phyloP scores from a whole-genome alignment of 352 stramenopile species.

The Phytophthora crassamura region DNA sequence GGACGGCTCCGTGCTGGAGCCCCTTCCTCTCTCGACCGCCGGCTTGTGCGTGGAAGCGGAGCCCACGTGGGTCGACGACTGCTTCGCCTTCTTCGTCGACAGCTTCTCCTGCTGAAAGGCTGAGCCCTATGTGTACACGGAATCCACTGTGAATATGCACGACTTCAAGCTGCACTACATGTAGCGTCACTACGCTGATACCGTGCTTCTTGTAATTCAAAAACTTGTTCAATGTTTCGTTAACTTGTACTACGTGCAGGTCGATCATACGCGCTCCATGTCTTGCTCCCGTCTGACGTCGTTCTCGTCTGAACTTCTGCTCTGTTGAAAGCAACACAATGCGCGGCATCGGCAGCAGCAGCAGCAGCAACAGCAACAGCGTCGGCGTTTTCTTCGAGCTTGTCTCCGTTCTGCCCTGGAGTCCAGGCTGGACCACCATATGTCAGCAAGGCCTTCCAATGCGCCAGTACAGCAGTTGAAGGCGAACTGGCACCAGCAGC shows the following conservation, averaged over 20 bases:
- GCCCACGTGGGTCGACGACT: constrained; percentile 32
- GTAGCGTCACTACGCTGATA: neutral
- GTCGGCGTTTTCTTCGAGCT: too few relatives aligned
- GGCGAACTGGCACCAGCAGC: constrained; percentile 1
- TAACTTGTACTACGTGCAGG: too few relatives aligned
- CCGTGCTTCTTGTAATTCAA: neutral
- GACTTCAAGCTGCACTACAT: neutral
- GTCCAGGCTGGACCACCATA: too few relatives aligned
- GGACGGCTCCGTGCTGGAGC: neutral
- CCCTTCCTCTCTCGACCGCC: constrained; percentile 1
- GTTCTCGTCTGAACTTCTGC: too few relatives aligned
- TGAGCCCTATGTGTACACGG: neutral
- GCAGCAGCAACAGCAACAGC: too few relatives aligned
- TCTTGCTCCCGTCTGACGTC: too few relatives aligned
- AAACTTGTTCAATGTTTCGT: neutral
- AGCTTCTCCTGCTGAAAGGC: constrained; percentile 27
- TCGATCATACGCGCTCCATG: constrained; percentile 17
- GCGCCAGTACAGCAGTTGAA: constrained; percentile 18
- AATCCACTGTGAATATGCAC: neutral
- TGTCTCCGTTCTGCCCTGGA: too few relatives aligned
- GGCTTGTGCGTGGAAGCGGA: neutral
- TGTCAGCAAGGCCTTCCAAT: too few relatives aligned
- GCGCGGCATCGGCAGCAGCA: too few relatives aligned
- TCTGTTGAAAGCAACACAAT: too few relatives aligned
- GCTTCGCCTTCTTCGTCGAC: constrained; percentile 40